Conservation (phyloP, 78 protist species). For the Protostelium mycophagum region DNA sequence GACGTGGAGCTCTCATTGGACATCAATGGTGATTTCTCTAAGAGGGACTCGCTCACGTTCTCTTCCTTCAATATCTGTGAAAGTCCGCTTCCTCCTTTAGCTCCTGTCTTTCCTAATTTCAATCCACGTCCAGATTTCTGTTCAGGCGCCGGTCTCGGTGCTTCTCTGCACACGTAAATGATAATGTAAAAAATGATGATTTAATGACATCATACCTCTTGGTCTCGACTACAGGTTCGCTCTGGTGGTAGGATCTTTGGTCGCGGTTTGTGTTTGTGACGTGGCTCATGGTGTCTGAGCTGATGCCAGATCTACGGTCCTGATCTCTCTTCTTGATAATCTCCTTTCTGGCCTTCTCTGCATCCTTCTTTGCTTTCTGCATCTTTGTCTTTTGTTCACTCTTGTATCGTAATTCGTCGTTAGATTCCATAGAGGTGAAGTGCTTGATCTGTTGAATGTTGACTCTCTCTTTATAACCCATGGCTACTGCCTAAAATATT, state of each 20-base stretch:
- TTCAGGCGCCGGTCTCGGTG: conserved; percentile 12
- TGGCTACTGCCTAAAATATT: conserved; percentile 22
- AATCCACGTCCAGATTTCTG: conserved; percentile 30
- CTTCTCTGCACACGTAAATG: background rate
- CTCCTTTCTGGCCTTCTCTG: background rate
- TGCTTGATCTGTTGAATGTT: conserved; percentile 66
- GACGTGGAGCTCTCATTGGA: no score
- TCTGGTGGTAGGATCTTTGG: background rate
- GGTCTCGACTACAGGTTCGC: background rate
- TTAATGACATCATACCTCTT: background rate
- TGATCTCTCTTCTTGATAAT: background rate
- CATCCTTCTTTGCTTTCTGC: background rate
- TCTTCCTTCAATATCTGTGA: conserved; percentile 53
- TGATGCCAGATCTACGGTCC: background rate
- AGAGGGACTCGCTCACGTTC: conserved; percentile 33
- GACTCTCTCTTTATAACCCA: conserved; percentile 70
- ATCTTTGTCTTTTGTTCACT: conserved; percentile 34
- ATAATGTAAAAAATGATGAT: background rate
- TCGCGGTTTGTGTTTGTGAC: background rate
- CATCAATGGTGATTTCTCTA: no score
- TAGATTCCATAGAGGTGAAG: conserved; percentile 81
- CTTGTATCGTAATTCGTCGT: conserved; percentile 82
- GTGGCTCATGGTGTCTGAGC: background rate
- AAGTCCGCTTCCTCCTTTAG: conserved; percentile 16
- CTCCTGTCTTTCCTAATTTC: conserved; percentile 14